A percentile compares a stretch with the other conserved stretches of the same genome.
phyloP scores from a whole-genome alignment of 2,329 filamentous ascomycete genomes.

The Ilyonectria sp. region DNA sequence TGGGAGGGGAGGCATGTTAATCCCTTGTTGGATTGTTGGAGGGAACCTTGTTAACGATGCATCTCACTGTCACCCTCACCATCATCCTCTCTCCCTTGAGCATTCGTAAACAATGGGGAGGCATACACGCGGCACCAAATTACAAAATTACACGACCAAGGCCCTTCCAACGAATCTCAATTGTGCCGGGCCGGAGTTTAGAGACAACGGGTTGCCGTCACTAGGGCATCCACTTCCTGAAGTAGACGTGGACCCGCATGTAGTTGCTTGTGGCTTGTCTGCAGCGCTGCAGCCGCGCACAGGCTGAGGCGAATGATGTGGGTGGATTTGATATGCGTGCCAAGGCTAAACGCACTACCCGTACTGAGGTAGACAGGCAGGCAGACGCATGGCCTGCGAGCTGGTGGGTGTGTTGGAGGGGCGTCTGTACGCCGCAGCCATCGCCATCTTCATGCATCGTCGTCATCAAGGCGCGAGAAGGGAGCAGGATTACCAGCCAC shows the following conservation, averaged over 20 bases:
- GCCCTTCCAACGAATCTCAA: neutral
- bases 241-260: conserved; percentile 27
- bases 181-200: neutral
- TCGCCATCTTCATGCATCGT: conserved; percentile 30
- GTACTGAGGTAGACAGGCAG: conserved; percentile 21
- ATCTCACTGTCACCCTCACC: neutral
- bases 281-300: conserved; percentile 29
- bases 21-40: neutral
- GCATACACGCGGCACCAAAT: neutral
- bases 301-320: conserved; percentile 18
- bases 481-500: conserved; percentile 6
- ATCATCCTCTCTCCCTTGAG: neutral
- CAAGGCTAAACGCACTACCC: conserved; percentile 11
- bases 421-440: neutral
- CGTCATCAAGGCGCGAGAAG: conserved; percentile 19
- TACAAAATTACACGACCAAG: neutral
- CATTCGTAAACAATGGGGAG: too few relatives aligned
- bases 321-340: conserved; percentile 11
- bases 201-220: conserved; percentile 4
- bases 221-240: conserved; percentile 11
- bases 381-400: conserved; percentile 6
- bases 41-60: neutral
- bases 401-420: conserved; percentile 10
- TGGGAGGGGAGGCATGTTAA: neutral
- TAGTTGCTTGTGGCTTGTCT: conserved; percentile 25